Base-by-base conservation (phyloP, 2,329 filamentous ascomycete species). In the Ascochyta clinopodiicola region DNA sequence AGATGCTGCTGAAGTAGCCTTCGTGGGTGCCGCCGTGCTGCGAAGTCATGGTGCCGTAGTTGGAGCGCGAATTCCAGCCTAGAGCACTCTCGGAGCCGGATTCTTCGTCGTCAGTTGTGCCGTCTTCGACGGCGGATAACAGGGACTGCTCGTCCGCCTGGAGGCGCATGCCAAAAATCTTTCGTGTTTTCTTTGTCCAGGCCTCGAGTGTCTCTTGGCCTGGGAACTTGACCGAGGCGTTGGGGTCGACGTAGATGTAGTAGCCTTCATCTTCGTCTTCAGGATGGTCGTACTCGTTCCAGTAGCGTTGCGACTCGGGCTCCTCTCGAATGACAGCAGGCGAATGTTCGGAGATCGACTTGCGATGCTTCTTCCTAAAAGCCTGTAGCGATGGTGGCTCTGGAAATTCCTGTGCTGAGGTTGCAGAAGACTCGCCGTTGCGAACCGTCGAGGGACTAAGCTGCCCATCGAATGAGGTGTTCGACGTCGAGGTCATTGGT, bases 241-340 rank as follows among this genome's bases (percentile, higher is more conserved):
- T 83, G 0, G 90, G 90, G 68, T 93, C 84, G 56, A 94, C 80
- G 66, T 91, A 92, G 62, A 95, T 87, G 72, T 92, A 95, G 27
- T 82, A 83, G 32, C 84, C 82, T 19, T 86, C 82, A 13, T 81
- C 77, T 2, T 82, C 86, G 10, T 77, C 78, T 70, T 91, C 92
- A 8, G 89, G 90, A 70, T 93, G 79, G 63, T 96, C 91, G 73
- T 94, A 95, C 73, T 96, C 91, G 73, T 91, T 94, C 91, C 91
- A 96, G 70, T 94, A 95, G 45, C 73, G 56, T 31, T 57, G 57
- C 27, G 57, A 44, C 31, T 63, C 60, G 1, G 61, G 57, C 32
- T 66, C 66, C 19, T 60, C 53, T 39, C 62, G 56, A 8, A 56
- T 38, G 10, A 66, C 60, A 1, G 68, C 60, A 3, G 63, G 61